A percentile compares a stretch with the other conserved stretches of the same genome.
Evolutionary conservation across 495 filamentous ascomycete species (phyloP).

Genomic region (Penicillium mononematosum): DNA sequence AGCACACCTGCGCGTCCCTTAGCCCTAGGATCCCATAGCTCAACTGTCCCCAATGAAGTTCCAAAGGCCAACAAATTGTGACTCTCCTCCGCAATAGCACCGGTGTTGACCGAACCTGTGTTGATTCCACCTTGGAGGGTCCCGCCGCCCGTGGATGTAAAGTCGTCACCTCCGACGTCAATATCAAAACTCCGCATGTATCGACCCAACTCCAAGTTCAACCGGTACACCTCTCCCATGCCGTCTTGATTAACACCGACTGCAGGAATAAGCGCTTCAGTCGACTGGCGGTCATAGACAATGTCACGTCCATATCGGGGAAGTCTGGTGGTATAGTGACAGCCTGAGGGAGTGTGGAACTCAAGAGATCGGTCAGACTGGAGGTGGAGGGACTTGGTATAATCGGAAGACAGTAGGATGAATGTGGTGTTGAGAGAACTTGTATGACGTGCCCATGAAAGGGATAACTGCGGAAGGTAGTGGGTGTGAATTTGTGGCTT

Average conservation of each 20-base stretch:
- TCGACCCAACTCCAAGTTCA: constrained; percentile 86
- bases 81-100: constrained; percentile 82
- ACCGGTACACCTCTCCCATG: constrained; percentile 83
- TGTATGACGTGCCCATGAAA: constrained; percentile 92
- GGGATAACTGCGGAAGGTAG: constrained; percentile 85
- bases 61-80: constrained; percentile 94
- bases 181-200: constrained; percentile 81
- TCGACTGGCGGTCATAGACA: constrained; percentile 76
- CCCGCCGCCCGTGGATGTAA: constrained; percentile 58
- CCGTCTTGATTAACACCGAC: constrained; percentile 85
- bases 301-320: constrained; percentile 92
- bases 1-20: constrained; percentile 79
- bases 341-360: constrained; percentile 88
- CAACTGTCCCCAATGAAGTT: constrained; percentile 91
- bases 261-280: constrained; percentile 82
- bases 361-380: constrained; percentile 89
- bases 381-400: constrained; percentile 90
- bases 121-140: constrained; percentile 80
- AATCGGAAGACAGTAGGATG: constrained; percentile 85
- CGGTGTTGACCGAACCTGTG: constrained; percentile 82
- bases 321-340: constrained; percentile 81
- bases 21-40: constrained; percentile 90
- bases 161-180: constrained; percentile 82
- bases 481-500: constrained; percentile 98
- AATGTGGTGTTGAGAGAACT: constrained; percentile 93